A percentile compares a stretch with the other conserved stretches of the same genome.
phyloP scores from a whole-genome alignment of 345 rosid genomes.

The Bretschneidera sinensis region DNA sequence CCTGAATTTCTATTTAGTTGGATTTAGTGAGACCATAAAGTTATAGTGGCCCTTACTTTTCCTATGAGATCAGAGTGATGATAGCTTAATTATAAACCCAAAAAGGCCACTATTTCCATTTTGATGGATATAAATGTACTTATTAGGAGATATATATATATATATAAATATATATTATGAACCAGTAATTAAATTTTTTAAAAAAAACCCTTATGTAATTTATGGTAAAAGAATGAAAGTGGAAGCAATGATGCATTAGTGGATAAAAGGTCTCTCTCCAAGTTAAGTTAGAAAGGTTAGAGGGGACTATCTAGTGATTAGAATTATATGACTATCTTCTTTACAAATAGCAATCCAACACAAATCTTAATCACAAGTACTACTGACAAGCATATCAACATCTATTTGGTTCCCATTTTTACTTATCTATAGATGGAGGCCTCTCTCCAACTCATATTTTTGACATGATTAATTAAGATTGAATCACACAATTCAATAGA shows the following conservation, averaged over 20 bases:
- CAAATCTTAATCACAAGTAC: slow-evolving; percentile 2
- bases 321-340: too few species aligned
- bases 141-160: too few species aligned
- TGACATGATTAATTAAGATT: neutral
- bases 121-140: neutral
- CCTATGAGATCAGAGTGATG: slow-evolving; percentile 12
- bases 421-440: slow-evolving; percentile 14
- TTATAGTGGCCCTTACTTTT: slow-evolving; percentile 9
- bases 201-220: neutral
- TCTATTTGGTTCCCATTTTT: slow-evolving; percentile 16
- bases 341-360: too few species aligned
- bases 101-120: too few species aligned
- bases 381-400: slow-evolving; percentile 8
- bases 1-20: slow-evolving; percentile 3
- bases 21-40: slow-evolving; percentile 11
- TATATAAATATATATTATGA: neutral
- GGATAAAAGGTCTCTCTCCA: slow-evolving; percentile 26
- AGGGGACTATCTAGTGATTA: too few species aligned
- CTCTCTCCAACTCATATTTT: slow-evolving; percentile 2
- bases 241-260: slow-evolving; percentile 15
- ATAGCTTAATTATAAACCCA: slow-evolving; percentile 27
- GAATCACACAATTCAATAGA: too few species aligned
- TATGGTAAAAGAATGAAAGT: slow-evolving; percentile 1
- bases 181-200: too few species aligned
- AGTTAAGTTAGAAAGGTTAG: slow-evolving; percentile 11